Conservation (phyloP, 2,329 filamentous ascomycete genomes). For the Botrytis hyacinthi region DNA sequence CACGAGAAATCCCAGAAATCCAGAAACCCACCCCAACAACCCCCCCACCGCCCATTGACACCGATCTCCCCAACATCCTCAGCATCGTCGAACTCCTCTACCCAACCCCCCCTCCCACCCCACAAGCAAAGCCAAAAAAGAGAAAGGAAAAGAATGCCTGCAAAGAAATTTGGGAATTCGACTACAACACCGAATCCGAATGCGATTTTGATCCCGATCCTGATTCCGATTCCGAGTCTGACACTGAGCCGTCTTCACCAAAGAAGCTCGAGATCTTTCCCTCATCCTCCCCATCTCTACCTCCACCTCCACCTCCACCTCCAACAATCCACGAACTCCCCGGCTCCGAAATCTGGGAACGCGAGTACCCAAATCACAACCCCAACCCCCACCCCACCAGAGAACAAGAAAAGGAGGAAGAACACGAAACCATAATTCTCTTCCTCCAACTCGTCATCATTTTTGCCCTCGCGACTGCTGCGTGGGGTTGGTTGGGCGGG, state of each 20-base stretch:
- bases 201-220: accelerated
- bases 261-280: no score
- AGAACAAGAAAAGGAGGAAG: not conserved
- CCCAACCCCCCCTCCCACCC: not conserved
- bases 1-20: accelerated
- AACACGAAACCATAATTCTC: not conserved
- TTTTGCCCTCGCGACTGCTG: not conserved
- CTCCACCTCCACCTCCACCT: not conserved
- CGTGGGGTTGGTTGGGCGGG: not conserved
- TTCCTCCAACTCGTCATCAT: not conserved
- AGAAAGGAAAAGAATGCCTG: not conserved
- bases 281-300: not conserved
- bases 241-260: not conserved
- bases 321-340: not conserved
- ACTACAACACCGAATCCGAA: not conserved
- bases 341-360: not conserved
- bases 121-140: not conserved
- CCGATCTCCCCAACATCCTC: not conserved
- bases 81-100: not conserved
- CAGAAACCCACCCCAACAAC: accelerated
- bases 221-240: not conserved
- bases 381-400: accelerated
- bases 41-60: not conserved
- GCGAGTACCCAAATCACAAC: not conserved
- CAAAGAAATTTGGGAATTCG: slow-evolving; percentile 12